Base-by-base conservation (phyloP, 2,329 filamentous ascomycete genomes). In the Rachicladosporium sp. region DNA sequence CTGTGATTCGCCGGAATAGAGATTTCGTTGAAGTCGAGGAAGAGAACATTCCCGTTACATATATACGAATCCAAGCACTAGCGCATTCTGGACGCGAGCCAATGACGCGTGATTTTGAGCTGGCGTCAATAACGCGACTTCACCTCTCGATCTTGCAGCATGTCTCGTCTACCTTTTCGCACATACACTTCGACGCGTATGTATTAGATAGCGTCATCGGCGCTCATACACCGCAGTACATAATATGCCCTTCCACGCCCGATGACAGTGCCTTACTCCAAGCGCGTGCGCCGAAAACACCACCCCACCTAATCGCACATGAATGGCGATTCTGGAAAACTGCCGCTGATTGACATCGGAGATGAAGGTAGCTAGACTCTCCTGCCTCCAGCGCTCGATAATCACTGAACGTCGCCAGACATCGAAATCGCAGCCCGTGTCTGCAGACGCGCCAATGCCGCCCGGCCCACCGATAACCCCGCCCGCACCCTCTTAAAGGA, bases 381-480 rank as follows among this genome's bases (percentile, higher is more conserved):
- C 15, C 15, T 19, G 15, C 15, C 15, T 19, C 15, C 15, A 19
- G 15, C 15, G 15, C 15, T 19, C 15, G 15, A 19, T 19, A 19
- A 19, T 19, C 15, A 19, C 15, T 19, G 15, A 19, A 19, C 15
- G 15, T 19, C 15, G 15, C 15, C 15, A 87, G 88, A 93, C 65
- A 82, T 94, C 58, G 72, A 74, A 45, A 71, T 86, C 45, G 70
- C 94, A 42, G 81, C 86, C 60, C 71, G 81, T 42, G 83, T 94
- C 53, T 78, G 93, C 53, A 67, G 69, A 44, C 70, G 73, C 50
- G 87, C 84, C 10, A 27, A 27, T 27, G 39, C 39, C 33, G 76
- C 88, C 62, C 66, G 73, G 31, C 70, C 82, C 23, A 68, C 75
- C 1, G 73, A 74, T 40, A 68, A 82, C 13, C 79, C 83, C 3